Evolutionary conservation across 345 rosid genomes (phyloP).

Genomic region (Citrus mangshanensis): DNA sequence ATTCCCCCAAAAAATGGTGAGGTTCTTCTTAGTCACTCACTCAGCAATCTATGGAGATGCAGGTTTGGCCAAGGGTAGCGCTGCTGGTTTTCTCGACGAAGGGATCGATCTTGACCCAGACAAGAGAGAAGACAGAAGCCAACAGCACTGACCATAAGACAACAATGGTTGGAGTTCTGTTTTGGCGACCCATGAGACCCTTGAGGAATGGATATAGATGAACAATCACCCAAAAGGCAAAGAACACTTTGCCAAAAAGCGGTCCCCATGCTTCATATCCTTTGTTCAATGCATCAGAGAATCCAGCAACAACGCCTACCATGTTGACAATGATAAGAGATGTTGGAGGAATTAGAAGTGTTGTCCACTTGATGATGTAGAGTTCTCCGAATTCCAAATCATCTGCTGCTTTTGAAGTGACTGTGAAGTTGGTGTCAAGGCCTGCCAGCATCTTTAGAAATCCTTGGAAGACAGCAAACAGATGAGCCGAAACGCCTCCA

Average conservation of each 20-base stretch:
- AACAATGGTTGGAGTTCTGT: constrained; percentile 93
- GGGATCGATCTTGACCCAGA: constrained; percentile 93
- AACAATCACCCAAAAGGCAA: constrained; percentile 93
- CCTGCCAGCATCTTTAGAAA: constrained; percentile 88
- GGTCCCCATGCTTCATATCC: constrained; percentile 99
- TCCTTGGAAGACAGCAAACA: constrained; percentile 96
- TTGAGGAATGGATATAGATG: constrained; percentile 98
- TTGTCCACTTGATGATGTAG: constrained; percentile 90
- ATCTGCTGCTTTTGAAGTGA: constrained; percentile 89
- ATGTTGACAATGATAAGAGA: constrained; percentile 76
- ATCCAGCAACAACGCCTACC: constrained; percentile 98
- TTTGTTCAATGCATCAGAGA: constrained; percentile 95
- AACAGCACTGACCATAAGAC: constrained; percentile 90
- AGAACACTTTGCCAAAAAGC: constrained; percentile 90
- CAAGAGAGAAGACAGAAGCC: constrained; percentile 93
- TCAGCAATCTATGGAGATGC: constrained; percentile 90
- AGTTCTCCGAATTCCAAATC: constrained; percentile 93
- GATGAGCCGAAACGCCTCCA: constrained; percentile 96
- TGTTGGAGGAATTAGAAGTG: constrained; percentile 89
- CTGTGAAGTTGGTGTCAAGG: constrained; percentile 93
- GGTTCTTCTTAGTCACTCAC: neutral
- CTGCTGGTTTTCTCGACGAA: constrained; percentile 42
- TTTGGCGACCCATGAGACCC: constrained; percentile 99
- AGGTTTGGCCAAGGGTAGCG: constrained; percentile 34
- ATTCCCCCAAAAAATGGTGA: too few species aligned